Evolutionary conservation across 768 basidiomycete species (phyloP).

Genomic region (Tricholoma sp.): DNA sequence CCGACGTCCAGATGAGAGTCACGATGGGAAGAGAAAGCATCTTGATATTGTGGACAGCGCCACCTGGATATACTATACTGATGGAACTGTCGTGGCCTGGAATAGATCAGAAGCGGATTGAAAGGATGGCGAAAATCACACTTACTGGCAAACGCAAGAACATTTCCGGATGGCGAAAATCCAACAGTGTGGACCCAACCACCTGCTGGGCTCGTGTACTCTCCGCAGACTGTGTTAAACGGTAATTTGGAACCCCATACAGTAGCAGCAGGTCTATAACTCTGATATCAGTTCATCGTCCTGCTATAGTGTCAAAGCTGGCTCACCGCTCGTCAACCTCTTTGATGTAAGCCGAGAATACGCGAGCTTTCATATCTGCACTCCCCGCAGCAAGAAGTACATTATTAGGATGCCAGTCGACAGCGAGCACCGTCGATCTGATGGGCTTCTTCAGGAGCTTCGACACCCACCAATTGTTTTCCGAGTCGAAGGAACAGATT

Average conservation of each 20-base stretch:
- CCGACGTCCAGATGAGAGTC: slow-evolving; percentile 81
- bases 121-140: slow-evolving; percentile 9
- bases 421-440: slow-evolving; percentile 84
- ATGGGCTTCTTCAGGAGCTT: slow-evolving; percentile 98
- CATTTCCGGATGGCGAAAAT: slow-evolving; percentile 96
- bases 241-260: slow-evolving; percentile 99
- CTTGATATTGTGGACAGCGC: slow-evolving; percentile 71
- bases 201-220: slow-evolving; percentile 82
- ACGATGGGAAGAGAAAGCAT: slow-evolving; percentile 77
- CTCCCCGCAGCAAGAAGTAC: slow-evolving; percentile 96
- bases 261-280: slow-evolving; percentile 70
- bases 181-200: slow-evolving; percentile 97
- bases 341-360: slow-evolving; percentile 98
- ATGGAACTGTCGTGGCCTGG: slow-evolving; percentile 96
- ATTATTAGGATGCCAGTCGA: slow-evolving; percentile 99
- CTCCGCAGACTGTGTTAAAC: slow-evolving; percentile 96
- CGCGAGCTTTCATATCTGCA: slow-evolving; percentile 95
- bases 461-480: slow-evolving; percentile 99
- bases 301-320: background rate
- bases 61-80: slow-evolving; percentile 86
- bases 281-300: slow-evolving; percentile 5
- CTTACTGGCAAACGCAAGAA: slow-evolving; percentile 89
- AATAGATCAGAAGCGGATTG: background rate
- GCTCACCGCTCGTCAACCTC: slow-evolving; percentile 88
- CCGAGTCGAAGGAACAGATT: slow-evolving; percentile 93